These are phyloP conservation scores for Whalleya microplaca DNA, from an alignment of 2,329 filamentous ascomycete species.

Conservation along the genomic window DNA sequence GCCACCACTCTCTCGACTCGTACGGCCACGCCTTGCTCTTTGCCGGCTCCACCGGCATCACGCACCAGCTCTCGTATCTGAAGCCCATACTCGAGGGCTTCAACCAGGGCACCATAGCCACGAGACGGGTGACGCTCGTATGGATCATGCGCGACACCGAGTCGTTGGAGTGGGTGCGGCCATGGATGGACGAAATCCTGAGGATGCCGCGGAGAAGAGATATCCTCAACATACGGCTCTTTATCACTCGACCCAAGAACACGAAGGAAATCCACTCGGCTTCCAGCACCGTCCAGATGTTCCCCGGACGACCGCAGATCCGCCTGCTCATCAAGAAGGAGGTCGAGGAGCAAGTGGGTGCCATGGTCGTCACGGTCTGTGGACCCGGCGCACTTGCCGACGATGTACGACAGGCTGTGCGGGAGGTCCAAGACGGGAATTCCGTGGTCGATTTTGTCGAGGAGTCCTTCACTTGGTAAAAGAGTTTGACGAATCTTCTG, in stretches of 20 bases:
- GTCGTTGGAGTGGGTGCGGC: slow-evolving; percentile 89
- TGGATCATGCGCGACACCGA: slow-evolving; percentile 93
- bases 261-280: slow-evolving; percentile 80
- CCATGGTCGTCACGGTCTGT: slow-evolving; percentile 85
- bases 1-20: slow-evolving; percentile 82
- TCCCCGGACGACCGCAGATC: slow-evolving; percentile 85
- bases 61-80: slow-evolving; percentile 89
- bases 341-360: slow-evolving; percentile 79
- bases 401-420: slow-evolving; percentile 72
- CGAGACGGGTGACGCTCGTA: slow-evolving; percentile 78
- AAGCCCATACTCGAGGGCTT: slow-evolving; percentile 74
- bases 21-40: slow-evolving; percentile 92
- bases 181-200: slow-evolving; percentile 78
- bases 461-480: slow-evolving; percentile 73
- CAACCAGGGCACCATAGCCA: slow-evolving; percentile 73
- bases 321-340: slow-evolving; percentile 79
- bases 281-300: slow-evolving; percentile 85
- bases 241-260: slow-evolving; percentile 85
- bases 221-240: slow-evolving; percentile 83
- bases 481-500: not conserved
- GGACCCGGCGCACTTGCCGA: slow-evolving; percentile 76
- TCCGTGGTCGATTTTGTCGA: slow-evolving; percentile 75
- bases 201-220: slow-evolving; percentile 80
- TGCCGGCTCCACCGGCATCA: slow-evolving; percentile 92
- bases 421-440: slow-evolving; percentile 61